A percentile compares a stretch with the other conserved stretches of the same genome.
These are phyloP conservation scores for Mayamaea pseudoterrestris DNA, from an alignment of 108 stramenopile species.

Conservation along the genomic window DNA sequence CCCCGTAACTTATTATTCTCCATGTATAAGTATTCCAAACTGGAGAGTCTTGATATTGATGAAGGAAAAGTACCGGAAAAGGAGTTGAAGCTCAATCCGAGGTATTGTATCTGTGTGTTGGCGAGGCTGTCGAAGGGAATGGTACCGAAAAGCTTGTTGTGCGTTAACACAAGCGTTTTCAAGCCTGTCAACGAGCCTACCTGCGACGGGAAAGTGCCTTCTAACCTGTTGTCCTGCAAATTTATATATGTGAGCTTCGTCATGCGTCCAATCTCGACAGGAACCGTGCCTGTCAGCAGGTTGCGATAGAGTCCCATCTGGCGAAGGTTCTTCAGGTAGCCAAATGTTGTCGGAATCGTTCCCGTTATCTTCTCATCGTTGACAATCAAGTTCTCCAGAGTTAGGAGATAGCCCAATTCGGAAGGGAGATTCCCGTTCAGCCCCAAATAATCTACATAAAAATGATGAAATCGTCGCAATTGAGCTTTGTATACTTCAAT, in stretches of 20 bases:
- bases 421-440: neutral
- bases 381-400: conserved; percentile 18
- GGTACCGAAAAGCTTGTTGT: conserved; percentile 38
- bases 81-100: conserved; percentile 46
- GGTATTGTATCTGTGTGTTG: conserved; percentile 30
- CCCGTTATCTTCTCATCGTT: conserved; percentile 26
- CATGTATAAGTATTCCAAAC: conserved; percentile 46
- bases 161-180: conserved; percentile 27
- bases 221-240: conserved; percentile 23
- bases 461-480: conserved; percentile 2
- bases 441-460: conserved; percentile 5
- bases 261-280: conserved; percentile 17
- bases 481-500: no score
- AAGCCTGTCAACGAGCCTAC: conserved; percentile 17
- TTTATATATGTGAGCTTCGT: conserved; percentile 25
- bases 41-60: conserved; percentile 16
- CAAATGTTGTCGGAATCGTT: conserved; percentile 7
- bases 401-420: neutral
- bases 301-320: conserved; percentile 10
- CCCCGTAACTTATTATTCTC: conserved; percentile 52
- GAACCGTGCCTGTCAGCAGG: conserved; percentile 25
- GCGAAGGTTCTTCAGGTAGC: conserved; percentile 4
- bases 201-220: conserved; percentile 33
- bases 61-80: conserved; percentile 36
- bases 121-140: conserved; percentile 25